These are phyloP conservation scores for Auriscalpium vulgare DNA, from an alignment of 768 basidiomycete species.

Conservation along the genomic window DNA sequence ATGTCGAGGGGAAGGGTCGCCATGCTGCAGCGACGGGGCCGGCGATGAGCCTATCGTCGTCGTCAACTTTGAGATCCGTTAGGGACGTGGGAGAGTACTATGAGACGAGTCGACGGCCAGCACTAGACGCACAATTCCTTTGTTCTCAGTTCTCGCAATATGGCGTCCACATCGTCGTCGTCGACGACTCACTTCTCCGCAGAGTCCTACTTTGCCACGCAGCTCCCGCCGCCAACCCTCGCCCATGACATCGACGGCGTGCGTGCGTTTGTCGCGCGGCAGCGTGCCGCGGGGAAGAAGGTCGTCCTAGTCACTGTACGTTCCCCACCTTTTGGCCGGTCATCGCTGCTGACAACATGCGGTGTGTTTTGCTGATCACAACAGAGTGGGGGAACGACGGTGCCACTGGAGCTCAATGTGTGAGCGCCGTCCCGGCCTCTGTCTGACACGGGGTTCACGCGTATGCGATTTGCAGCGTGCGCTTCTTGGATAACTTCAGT, in stretches of 20 bases:
- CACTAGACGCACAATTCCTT: too few species aligned
- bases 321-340: slow-evolving; percentile 5
- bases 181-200: slow-evolving; percentile 53
- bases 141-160: too few species aligned
- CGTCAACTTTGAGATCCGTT: too few species aligned
- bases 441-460: slow-evolving; percentile 11
- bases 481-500: slow-evolving; percentile 98
- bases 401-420: slow-evolving; percentile 98
- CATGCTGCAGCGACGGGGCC: too few species aligned
- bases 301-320: slow-evolving; percentile 94
- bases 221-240: slow-evolving; percentile 68
- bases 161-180: too few species aligned
- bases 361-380: slow-evolving; percentile 7
- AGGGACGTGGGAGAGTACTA: too few species aligned
- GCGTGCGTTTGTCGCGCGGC: slow-evolving; percentile 60
- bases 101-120: too few species aligned
- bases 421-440: slow-evolving; percentile 38
- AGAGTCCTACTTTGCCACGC: slow-evolving; percentile 85
- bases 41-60: too few species aligned
- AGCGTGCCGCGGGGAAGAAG: slow-evolving; percentile 53
- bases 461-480: slow-evolving; percentile 56
- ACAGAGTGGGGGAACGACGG: slow-evolving; percentile 97
- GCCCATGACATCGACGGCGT: slow-evolving; percentile 59
- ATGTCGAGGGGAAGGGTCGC: too few species aligned
- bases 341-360: background rate